These are phyloP conservation scores for Mycena pura DNA, from an alignment of 768 basidiomycete genomes.

Conservation along the genomic window DNA sequence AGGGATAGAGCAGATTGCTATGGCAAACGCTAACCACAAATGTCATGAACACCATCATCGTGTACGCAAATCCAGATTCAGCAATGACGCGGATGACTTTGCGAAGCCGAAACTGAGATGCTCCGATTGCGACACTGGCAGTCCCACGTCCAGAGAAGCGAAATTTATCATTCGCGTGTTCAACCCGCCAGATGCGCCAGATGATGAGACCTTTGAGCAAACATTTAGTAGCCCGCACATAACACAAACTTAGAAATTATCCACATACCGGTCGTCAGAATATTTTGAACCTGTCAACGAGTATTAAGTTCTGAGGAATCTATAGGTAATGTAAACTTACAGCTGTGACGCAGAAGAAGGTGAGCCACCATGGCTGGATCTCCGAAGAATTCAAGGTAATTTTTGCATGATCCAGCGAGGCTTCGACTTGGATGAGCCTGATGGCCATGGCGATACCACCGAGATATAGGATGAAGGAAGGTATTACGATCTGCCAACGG, in stretches of 20 bases:
- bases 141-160: background rate
- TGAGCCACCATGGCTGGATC: background rate
- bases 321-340: no score
- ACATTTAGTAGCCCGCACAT: background rate
- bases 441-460: constrained; percentile 2
- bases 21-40: background rate
- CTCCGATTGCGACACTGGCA: no score
- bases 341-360: background rate
- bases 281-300: constrained; percentile 1
- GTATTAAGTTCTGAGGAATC: background rate
- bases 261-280: background rate
- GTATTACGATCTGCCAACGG: constrained; percentile 2
- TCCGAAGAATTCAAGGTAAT: background rate
- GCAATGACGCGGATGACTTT: constrained; percentile 7
- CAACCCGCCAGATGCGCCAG: constrained; percentile 12
- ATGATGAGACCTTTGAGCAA: constrained; percentile 3
- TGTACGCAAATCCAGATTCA: constrained; percentile 4
- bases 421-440: background rate
- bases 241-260: background rate
- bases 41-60: background rate
- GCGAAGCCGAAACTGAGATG: background rate
- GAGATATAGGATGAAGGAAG: constrained; percentile 7
- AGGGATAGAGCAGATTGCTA: background rate
- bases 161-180: background rate
- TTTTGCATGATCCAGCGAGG: background rate